Percentiles rank a stretch among this genome's conserved stretches.
These are phyloP conservation scores for Euptelea pleiosperma DNA, from an alignment of 164 flowering plant genomes.

Conservation along the genomic window DNA sequence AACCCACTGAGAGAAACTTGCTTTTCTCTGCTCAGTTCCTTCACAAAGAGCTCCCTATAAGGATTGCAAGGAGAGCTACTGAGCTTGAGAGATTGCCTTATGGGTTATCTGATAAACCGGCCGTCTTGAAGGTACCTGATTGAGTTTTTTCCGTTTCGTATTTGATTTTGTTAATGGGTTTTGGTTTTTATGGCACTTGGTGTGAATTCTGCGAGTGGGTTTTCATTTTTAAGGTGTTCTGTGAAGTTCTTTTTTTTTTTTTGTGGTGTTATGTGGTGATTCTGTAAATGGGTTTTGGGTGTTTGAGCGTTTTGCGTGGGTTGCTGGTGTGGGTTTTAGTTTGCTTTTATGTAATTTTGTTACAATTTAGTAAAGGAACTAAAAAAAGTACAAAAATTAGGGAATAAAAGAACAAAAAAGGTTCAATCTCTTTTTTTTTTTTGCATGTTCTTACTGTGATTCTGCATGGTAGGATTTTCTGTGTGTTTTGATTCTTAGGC, in stretches of 20 bases:
- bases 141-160: too few relatives aligned
- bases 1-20: slow-evolving; percentile 51
- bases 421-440: too few relatives aligned
- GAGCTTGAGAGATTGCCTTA: slow-evolving; percentile 77
- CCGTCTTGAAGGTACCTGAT: slow-evolving; percentile 83
- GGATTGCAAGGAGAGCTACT: slow-evolving; percentile 77
- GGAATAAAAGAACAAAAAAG: too few relatives aligned
- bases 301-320: neutral
- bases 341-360: too few relatives aligned
- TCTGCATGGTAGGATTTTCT: too few relatives aligned
- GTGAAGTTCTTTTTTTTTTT: neutral
- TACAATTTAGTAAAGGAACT: too few relatives aligned
- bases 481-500: neutral
- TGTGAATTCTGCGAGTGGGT: neutral
- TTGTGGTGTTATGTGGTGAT: neutral
- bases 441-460: too few relatives aligned
- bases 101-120: slow-evolving; percentile 76
- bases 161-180: too few relatives aligned
- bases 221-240: neutral
- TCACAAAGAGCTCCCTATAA: slow-evolving; percentile 83
- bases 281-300: too few relatives aligned
- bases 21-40: slow-evolving; percentile 87
- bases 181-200: too few relatives aligned
- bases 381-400: too few relatives aligned
- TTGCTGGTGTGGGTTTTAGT: too few relatives aligned